A percentile compares a stretch with the other conserved stretches of the same genome.
phyloP scores from a whole-genome alignment of 495 filamentous ascomycete genomes.

The Aspergillus saccharolyticus region DNA sequence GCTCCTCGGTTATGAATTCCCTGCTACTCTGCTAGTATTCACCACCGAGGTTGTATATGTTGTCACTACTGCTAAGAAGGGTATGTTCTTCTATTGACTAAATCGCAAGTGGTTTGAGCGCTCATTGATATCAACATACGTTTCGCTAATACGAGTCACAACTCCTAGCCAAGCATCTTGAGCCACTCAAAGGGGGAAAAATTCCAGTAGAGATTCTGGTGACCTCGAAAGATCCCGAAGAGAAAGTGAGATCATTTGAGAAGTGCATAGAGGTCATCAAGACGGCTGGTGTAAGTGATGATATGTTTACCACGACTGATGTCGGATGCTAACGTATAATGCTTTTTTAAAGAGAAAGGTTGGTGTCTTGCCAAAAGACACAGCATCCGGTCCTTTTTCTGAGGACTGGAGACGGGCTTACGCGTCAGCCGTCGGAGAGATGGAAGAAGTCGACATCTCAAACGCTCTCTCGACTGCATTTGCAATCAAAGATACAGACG shows the following conservation, averaged over 20 bases:
- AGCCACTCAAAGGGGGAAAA: conserved; percentile 86
- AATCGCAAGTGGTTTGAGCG: too few relatives aligned
- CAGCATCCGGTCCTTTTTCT: conserved; percentile 78
- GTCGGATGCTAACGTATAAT: neutral
- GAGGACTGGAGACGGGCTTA: conserved; percentile 92
- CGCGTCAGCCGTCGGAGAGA: conserved; percentile 67
- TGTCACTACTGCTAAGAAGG: conserved; percentile 96
- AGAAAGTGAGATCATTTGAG: conserved; percentile 81
- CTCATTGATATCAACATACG: too few relatives aligned
- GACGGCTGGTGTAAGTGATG: conserved; percentile 65
- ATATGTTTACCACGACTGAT: neutral
- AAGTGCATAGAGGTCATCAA: conserved; percentile 83
- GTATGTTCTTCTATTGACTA: conserved; percentile 35
- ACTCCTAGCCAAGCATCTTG: conserved; percentile 77
- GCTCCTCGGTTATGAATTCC: conserved; percentile 98
- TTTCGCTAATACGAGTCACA: neutral
- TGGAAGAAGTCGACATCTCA: conserved; percentile 85
- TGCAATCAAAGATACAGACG: conserved; percentile 93
- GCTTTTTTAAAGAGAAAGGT: conserved; percentile 65
- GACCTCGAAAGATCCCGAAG: conserved; percentile 79
- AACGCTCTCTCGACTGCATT: conserved; percentile 75
- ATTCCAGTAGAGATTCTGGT: conserved; percentile 85
- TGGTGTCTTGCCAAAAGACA: conserved; percentile 78
- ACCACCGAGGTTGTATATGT: conserved; percentile 83
- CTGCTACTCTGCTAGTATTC: conserved; percentile 86